Conservation (phyloP, 2,329 filamentous ascomycete genomes). For the Cordyceps javanica region DNA sequence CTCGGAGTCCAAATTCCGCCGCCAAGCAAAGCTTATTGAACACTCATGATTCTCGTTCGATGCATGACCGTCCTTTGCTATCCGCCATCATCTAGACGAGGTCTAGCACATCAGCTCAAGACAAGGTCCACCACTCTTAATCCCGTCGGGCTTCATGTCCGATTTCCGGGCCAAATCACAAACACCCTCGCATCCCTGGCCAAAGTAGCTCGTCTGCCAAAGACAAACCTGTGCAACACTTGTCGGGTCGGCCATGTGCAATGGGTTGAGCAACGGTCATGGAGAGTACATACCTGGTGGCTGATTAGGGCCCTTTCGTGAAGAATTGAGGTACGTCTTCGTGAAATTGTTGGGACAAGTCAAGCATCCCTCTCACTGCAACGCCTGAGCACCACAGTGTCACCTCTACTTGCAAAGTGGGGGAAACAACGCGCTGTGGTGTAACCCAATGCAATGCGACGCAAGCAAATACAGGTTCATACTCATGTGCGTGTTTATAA, state of each 20-base stretch:
- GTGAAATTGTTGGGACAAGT: background rate
- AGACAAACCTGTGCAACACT: background rate
- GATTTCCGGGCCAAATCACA: background rate
- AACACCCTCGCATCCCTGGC: background rate
- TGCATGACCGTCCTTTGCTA: background rate
- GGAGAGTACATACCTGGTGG: background rate
- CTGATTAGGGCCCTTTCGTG: background rate
- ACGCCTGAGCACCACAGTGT: background rate
- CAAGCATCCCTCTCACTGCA: background rate
- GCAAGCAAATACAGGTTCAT: background rate
- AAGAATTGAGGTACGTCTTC: background rate
- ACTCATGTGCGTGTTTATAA: background rate
- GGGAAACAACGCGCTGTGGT: constrained; percentile 5
- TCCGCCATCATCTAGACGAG: too few species aligned
- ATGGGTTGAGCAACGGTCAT: background rate
- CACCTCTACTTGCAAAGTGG: background rate
- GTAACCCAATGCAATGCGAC: background rate
- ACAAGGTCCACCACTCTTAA: background rate
- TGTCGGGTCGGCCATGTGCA: background rate
- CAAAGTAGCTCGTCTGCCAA: background rate
- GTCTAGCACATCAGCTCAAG: background rate
- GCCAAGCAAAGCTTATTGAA: too few species aligned
- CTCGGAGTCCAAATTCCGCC: background rate
- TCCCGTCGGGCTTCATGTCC: background rate
- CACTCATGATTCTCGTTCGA: background rate